A percentile compares a stretch with the other conserved stretches of the same genome.
Evolutionary conservation across 768 basidiomycete species (phyloP).

Genomic region (Collybiopsis confluens): DNA sequence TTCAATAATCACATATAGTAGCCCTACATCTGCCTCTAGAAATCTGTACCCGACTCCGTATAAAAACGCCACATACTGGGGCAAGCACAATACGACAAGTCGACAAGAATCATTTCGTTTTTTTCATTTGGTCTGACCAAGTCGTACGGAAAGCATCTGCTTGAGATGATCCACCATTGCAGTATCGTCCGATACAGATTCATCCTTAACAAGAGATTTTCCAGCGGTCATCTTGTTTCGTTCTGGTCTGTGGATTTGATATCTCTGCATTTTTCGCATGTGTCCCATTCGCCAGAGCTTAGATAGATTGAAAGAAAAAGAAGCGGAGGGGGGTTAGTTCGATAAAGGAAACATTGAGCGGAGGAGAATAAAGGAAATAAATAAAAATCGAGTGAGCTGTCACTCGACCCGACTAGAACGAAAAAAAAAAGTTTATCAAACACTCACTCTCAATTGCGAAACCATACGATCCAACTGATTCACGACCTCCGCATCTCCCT

Average conservation of each 20-base stretch:
- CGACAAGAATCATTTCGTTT: too few relatives aligned
- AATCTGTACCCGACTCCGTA: too few relatives aligned
- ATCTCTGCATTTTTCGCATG: conserved; percentile 8
- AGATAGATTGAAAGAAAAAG: not conserved
- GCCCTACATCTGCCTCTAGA: too few relatives aligned
- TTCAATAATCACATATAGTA: too few relatives aligned
- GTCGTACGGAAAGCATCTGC: conserved; percentile 2
- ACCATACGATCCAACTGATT: conserved; percentile 5
- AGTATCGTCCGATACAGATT: not conserved
- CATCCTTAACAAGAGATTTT: conserved; percentile 4
- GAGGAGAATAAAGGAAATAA: too few relatives aligned
- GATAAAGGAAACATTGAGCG: too few relatives aligned
- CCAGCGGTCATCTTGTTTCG: conserved; percentile 8
- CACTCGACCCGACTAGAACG: not conserved
- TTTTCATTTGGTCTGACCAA: conserved; percentile 22
- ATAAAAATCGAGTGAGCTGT: too few relatives aligned
- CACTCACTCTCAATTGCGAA: conserved; percentile 7
- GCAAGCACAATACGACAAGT: too few relatives aligned
- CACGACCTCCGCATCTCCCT: not conserved
- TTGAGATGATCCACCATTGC: conserved; percentile 5
- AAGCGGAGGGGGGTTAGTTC: too few relatives aligned
- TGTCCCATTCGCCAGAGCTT: conserved; percentile 8
- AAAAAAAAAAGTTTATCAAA: not conserved
- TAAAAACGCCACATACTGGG: too few relatives aligned
- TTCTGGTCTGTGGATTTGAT: conserved; percentile 1